Conservation (phyloP, 2,329 filamentous ascomycete species). For the Orbilia ellipsospora region DNA sequence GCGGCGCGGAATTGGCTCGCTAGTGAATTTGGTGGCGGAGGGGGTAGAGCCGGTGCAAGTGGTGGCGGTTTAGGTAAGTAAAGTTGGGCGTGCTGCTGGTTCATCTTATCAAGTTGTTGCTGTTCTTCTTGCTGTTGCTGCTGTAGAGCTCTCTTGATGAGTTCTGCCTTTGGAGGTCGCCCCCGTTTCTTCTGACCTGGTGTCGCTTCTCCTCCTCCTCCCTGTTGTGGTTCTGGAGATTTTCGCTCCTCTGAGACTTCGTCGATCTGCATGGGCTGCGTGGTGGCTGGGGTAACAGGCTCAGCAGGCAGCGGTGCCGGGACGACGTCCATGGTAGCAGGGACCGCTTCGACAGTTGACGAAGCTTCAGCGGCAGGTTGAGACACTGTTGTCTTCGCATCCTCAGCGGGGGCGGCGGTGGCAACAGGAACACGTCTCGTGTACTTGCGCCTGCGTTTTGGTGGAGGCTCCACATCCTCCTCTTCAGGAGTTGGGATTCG, state of each 20-base stretch:
- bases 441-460: conserved; percentile 36
- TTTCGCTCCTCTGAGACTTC: conserved; percentile 16
- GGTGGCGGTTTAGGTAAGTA: not conserved
- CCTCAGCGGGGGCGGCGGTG: conserved; percentile 17
- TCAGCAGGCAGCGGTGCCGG: conserved; percentile 1
- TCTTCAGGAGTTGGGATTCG: conserved; percentile 16
- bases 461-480: conserved; percentile 45
- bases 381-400: not conserved
- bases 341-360: not conserved
- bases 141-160: conserved; percentile 14
- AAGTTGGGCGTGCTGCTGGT: not conserved
- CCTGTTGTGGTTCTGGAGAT: conserved; percentile 1
- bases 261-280: not conserved
- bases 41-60: not conserved
- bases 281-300: not conserved
- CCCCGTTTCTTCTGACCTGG: conserved; percentile 48
- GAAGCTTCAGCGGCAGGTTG: not conserved
- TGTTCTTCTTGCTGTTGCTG: conserved; percentile 9
- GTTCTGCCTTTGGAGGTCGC: conserved; percentile 43
- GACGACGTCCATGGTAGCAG: not conserved
- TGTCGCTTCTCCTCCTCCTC: conserved; percentile 11
- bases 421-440: conserved; percentile 17
- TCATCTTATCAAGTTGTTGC: conserved; percentile 5
- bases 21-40: conserved; percentile 20
- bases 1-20: conserved; percentile 31